Base-by-base conservation (phyloP, 192 early-diverging fungal genomes). In the Coemansia sp. region DNA sequence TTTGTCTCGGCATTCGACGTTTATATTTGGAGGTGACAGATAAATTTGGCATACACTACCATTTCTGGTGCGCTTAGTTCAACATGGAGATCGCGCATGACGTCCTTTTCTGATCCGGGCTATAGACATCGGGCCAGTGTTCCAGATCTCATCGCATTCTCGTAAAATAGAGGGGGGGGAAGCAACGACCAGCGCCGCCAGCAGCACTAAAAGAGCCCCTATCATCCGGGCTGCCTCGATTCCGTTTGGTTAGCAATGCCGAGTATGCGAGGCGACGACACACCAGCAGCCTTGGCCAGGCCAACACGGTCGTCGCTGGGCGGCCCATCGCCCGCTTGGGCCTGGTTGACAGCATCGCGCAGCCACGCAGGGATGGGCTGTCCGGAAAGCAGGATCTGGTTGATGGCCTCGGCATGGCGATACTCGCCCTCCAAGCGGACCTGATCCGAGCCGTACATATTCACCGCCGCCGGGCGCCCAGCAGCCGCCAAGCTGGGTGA, bases 361-460 rank as follows among this genome's bases (percentile, higher is more conserved):
- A 80, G 39, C 76, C 76, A 80, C 1, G 67, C 61, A 18, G 76
- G 76, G 39, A 80, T 80, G 14, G 76, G 76, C 42, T 80, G 70
- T 7, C 70, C 70, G 1, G 76, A 80, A 1, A 80, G 63, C 41
- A 80, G 55, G 15, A 80, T 80, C 60, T 73, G 67, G 19, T 80
- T 80, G 39, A 80, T 80, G 1, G 76, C 76, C 48, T 80, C 76
- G 0, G 76, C 76, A 42, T 80, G 70, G 11, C 76, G 70, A 58
- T 73, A 80, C 64, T 80, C 76, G 27, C 66, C 67, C 37, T 80
- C 70, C 57, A 66, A 14, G 0, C 76, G 70, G 39, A 22, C 32
- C 22, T 73, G 62, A 8, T 80, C 76, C 12, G 48, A 35, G 3
- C 76, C 76, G 43, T 73, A 80, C 53, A 80, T 63, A n/a, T 63